phyloP scores from a whole-genome alignment of 169 alveolate genomes.

The Cystoisospora suis region DNA sequence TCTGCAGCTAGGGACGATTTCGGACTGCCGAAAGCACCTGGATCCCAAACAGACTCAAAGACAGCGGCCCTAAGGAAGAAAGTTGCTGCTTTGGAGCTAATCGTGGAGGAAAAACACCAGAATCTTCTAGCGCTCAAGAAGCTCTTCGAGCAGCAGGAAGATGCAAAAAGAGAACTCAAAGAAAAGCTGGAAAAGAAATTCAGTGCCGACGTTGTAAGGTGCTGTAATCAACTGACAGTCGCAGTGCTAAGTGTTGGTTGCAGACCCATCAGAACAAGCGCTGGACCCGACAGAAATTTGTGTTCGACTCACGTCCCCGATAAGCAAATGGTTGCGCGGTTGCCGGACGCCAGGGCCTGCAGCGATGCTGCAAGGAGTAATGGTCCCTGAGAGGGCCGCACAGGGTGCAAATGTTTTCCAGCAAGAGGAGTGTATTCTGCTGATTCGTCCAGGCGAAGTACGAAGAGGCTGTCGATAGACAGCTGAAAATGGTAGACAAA shows the following conservation, averaged over 20 bases:
- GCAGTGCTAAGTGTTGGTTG: neutral
- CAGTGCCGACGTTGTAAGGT: neutral
- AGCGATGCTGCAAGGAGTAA: no score
- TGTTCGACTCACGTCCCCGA: no score
- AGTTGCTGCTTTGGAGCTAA: conserved; percentile 47
- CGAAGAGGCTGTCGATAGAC: conserved; percentile 39
- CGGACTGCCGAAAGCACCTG: no score
- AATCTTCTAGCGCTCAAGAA: conserved; percentile 40
- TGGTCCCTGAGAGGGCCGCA: no score
- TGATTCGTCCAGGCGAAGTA: conserved; percentile 46
- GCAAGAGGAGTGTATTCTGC: neutral
- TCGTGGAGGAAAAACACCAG: conserved; percentile 56
- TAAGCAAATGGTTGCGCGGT: no score
- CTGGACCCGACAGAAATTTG: no score
- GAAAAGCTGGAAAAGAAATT: conserved; percentile 26
- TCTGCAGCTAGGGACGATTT: no score
- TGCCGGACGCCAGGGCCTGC: no score
- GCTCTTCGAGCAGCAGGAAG: conserved; percentile 47
- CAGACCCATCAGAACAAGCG: no score
- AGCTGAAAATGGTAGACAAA: conserved; percentile 26
- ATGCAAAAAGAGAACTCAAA: neutral
- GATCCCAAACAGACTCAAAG: no score
- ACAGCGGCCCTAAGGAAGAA: conserved; percentile 23
- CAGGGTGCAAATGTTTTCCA: conserved; percentile 14
- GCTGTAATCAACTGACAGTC: neutral